phyloP scores from a whole-genome alignment of 441 rosid genomes.

The Gossypium gossypioides region DNA sequence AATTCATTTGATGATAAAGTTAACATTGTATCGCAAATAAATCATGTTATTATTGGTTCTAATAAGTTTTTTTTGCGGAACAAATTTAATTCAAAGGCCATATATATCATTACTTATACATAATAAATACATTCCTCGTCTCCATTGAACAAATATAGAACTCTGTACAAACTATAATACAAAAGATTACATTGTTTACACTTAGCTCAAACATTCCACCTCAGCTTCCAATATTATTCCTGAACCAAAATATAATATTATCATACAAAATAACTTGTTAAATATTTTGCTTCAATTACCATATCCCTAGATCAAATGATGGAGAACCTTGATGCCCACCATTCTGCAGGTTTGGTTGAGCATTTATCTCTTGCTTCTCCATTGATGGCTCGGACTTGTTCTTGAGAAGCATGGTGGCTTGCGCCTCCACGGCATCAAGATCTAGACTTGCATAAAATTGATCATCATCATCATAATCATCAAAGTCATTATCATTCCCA shows the following conservation, averaged over 20 bases:
- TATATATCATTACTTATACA: neutral
- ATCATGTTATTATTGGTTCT: neutral
- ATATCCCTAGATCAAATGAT: conserved; percentile 87
- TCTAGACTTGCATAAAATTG: conserved; percentile 65
- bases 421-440: conserved; percentile 83
- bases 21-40: neutral
- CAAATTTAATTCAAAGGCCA: neutral
- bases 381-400: conserved; percentile 25
- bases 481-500: conserved; percentile 17
- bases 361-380: conserved; percentile 26
- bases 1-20: too few relatives aligned
- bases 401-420: conserved; percentile 54
- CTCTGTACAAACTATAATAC: neutral
- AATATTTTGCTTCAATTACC: conserved; percentile 19
- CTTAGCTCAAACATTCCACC: neutral
- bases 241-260: neutral
- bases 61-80: neutral
- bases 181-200: neutral
- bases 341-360: conserved; percentile 15
- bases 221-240: neutral
- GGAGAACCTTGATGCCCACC: conserved; percentile 35
- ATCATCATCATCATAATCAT: conserved; percentile 45
- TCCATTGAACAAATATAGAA: neutral
- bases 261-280: neutral
- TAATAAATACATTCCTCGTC: neutral